These are phyloP conservation scores for Coemansia umbellata DNA, from an alignment of 192 early-diverging fungal species.

Conservation along the genomic window DNA sequence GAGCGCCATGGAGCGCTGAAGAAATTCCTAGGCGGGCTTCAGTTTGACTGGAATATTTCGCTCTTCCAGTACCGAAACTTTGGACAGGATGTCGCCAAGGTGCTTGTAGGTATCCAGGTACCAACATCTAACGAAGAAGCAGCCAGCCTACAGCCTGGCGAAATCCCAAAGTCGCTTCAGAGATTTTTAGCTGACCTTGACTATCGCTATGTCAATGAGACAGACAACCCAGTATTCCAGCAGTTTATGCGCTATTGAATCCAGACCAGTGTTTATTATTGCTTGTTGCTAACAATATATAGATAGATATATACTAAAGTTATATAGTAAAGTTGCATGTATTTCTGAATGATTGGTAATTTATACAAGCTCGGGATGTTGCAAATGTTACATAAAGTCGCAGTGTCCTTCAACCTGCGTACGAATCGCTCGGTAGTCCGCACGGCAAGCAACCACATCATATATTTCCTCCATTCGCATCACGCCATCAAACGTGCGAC, in stretches of 20 bases:
- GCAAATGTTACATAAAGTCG: conserved; percentile 54
- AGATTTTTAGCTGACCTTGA: conserved; percentile 74
- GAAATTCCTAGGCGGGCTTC: conserved; percentile 75
- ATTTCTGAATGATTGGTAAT: too few species aligned
- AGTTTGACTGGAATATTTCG: conserved; percentile 71
- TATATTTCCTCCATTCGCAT: conserved; percentile 53
- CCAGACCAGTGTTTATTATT: not conserved
- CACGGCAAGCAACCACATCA: conserved; percentile 47
- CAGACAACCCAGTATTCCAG: conserved; percentile 83
- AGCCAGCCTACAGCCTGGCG: conserved; percentile 3
- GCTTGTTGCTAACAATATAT: not conserved
- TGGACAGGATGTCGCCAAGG: conserved; percentile 92
- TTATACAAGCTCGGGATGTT: too few species aligned
- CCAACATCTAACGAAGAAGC: conserved; percentile 47
- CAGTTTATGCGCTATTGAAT: conserved; percentile 62
- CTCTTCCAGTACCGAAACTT: conserved; percentile 98
- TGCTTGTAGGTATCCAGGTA: conserved; percentile 92
- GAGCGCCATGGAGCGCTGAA: conserved; percentile 90
- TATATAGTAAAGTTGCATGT: too few species aligned
- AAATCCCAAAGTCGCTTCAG: conserved; percentile 56
- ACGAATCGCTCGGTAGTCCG: conserved; percentile 48
- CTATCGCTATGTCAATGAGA: conserved; percentile 92
- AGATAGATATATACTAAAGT: not conserved
- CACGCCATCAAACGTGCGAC: conserved; percentile 48
- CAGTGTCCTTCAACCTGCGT: conserved; percentile 50